These are phyloP conservation scores for Aureobasidium sp. DNA, from an alignment of 2,329 filamentous ascomycete genomes.

Conservation along the genomic window DNA sequence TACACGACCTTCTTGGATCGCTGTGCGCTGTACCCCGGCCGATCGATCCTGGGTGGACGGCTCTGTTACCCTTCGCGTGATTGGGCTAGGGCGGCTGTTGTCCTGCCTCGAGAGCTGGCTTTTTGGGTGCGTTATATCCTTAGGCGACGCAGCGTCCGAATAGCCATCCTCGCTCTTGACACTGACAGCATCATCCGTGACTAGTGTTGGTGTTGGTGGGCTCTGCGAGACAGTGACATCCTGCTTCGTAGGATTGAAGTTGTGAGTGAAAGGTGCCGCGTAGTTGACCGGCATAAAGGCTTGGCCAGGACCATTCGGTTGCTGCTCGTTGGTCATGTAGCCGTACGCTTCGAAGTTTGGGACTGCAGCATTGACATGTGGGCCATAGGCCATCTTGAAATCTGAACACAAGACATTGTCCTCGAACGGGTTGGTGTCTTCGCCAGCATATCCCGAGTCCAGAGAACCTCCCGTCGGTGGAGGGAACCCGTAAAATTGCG, in stretches of 20 bases:
- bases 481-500: not conserved
- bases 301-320: not conserved
- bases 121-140: not conserved
- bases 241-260: not conserved
- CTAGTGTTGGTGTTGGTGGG: not conserved
- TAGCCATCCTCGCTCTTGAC: conserved; percentile 4
- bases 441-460: conserved; percentile 12
- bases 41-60: not conserved
- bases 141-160: not conserved
- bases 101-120: not conserved
- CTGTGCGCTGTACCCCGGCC: not conserved
- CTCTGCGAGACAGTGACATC: not conserved
- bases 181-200: not conserved
- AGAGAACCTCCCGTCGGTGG: conserved; percentile 3
- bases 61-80: conserved; percentile 1
- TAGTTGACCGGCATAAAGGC: not conserved
- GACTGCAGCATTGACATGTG: not conserved
- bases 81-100: not conserved
- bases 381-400: not conserved
- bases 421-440: conserved; percentile 10
- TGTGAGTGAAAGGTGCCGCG: not conserved
- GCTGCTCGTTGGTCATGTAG: not conserved
- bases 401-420: not conserved
- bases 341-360: not conserved
- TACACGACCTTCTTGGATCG: conserved; percentile 16